phyloP scores from a whole-genome alignment of 805 yeast species.

The Saturnispora galanensis region DNA sequence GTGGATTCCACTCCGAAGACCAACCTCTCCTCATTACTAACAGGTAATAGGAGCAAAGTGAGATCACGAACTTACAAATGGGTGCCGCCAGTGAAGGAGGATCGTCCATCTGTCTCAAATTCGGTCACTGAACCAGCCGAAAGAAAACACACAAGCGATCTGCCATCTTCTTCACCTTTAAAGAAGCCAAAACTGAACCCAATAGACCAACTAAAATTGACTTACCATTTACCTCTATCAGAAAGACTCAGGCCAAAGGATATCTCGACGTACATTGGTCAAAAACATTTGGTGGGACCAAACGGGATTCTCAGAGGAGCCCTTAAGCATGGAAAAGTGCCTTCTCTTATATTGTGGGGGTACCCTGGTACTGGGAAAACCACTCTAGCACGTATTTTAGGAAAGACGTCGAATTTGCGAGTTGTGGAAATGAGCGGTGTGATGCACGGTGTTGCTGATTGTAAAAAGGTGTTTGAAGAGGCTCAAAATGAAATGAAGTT shows the following conservation, averaged over 20 bases:
- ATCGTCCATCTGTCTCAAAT: no score
- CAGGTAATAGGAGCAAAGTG: constrained; percentile 8
- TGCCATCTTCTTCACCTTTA: neutral
- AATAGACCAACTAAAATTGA: constrained; percentile 14
- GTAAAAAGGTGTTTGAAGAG: constrained; percentile 51
- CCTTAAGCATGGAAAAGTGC: constrained; percentile 53
- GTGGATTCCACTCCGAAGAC: neutral
- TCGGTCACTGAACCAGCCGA: no score
- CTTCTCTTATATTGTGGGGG: constrained; percentile 88
- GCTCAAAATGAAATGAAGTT: constrained; percentile 35
- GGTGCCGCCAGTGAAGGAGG: constrained; percentile 1
- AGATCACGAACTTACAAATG: constrained; percentile 11
- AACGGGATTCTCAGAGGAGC: constrained; percentile 60
- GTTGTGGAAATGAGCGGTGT: constrained; percentile 85
- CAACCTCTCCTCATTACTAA: constrained; percentile 4
- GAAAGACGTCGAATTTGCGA: constrained; percentile 41
- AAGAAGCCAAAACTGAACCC: constrained; percentile 5
- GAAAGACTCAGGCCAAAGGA: constrained; percentile 74
- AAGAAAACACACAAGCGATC: neutral
- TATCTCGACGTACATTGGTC: constrained; percentile 74
- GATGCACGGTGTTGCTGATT: constrained; percentile 52
- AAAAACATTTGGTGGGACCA: constrained; percentile 59
- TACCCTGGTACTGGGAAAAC: constrained; percentile 97
- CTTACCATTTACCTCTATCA: constrained; percentile 45
- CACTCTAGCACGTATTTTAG: constrained; percentile 52